phyloP scores from a whole-genome alignment of 352 stramenopile genomes.

The Phytophthora tentaculata region DNA sequence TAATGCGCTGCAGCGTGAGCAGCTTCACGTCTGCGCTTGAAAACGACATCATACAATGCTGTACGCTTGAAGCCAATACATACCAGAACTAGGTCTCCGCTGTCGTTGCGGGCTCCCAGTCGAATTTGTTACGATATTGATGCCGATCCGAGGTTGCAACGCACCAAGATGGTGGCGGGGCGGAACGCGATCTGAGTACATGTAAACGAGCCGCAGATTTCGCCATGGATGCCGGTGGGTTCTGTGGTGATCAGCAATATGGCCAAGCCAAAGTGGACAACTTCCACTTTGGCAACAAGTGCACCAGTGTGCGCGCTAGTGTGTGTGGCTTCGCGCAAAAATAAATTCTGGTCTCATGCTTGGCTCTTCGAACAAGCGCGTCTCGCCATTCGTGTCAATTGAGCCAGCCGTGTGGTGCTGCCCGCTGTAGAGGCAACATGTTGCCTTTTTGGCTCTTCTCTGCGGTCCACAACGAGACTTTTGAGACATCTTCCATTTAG shows the following conservation, averaged over 20 bases:
- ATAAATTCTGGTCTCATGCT: neutral
- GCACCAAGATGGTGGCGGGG: constrained; percentile 17
- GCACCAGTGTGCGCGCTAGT: too few relatives aligned
- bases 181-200: constrained; percentile 10
- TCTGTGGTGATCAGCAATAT: constrained; percentile 2
- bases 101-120: neutral
- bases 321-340: too few relatives aligned
- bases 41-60: neutral
- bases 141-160: constrained; percentile 2
- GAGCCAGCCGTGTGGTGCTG: constrained; percentile 11
- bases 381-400: constrained; percentile 15
- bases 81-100: neutral
- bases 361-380: neutral
- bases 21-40: constrained; percentile 2
- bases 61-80: neutral
- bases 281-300: constrained; percentile 2
- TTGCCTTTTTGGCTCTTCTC: constrained; percentile 26
- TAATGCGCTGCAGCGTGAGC: constrained; percentile 2
- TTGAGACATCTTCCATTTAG: constrained; percentile 18
- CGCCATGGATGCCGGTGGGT: constrained; percentile 1
- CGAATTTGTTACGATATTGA: neutral
- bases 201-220: constrained; percentile 32
- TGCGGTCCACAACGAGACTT: constrained; percentile 9
- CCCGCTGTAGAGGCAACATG: constrained; percentile 1
- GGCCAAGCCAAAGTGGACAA: neutral